Base-by-base conservation (phyloP, 2,329 filamentous ascomycete species). In the Cordyceps javanica region DNA sequence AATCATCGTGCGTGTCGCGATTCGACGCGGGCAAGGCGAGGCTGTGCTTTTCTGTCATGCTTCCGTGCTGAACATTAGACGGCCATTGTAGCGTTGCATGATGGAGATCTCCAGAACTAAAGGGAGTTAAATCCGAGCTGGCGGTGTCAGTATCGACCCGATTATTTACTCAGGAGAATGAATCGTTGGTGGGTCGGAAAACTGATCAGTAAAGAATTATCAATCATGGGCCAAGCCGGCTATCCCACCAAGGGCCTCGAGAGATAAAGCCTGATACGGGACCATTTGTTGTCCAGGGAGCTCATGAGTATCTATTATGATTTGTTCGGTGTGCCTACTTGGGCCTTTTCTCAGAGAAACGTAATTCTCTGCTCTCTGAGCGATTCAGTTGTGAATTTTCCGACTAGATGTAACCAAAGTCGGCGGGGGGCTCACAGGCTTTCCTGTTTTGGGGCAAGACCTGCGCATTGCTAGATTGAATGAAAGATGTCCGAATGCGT, bases 161-260 rank as follows among this genome's bases (percentile, higher is more conserved):
- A n/a, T n/a, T 42, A 23, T 32, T 53, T 53, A 53, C 38, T 53
- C 38, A 42, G 25, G 32, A 32, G 38, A n/a, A n/a, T n/a, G n/a
- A n/a, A n/a, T n/a, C n/a, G 26, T 10, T 32, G 5, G 50, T 53
- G 50, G 50, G 50, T 32, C 50, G n/a, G n/a, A 25, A 23, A 42
- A 23, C 16, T 42, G 38, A 53, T 53, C 6, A 30, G 50, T 53
- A 42, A 53, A 25, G 32, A 30, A 19, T 55, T 55, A 46, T 55
- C 52, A 55, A 55, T 55, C 41, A 55, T 11, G 13, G 23, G 21
- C n/a, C n/a, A n/a, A 16, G 26, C 48, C 51, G 51, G 51, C 4
- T 39, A 54, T 54, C 51, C 51, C 51, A 13, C 51, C 13, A 6
- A 34, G 28, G 11, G 23, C 25, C 34, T 16, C 38, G 9, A 21